These are phyloP conservation scores for Perilla frutescens DNA, from an alignment of 257 asterid species.

Conservation along the genomic window DNA sequence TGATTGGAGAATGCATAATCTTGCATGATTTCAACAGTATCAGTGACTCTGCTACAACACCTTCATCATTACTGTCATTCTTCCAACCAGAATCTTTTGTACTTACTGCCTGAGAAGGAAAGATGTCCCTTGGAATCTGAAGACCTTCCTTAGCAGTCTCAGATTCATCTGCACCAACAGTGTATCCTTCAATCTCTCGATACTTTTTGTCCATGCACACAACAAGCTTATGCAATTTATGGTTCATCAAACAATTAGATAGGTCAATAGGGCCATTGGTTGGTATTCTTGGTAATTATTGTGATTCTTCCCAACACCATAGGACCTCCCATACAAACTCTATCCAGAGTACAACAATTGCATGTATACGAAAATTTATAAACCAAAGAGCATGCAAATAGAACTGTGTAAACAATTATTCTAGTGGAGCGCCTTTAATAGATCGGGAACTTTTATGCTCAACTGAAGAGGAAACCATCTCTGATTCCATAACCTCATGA, in stretches of 20 bases:
- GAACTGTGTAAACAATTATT: slow-evolving; percentile 86
- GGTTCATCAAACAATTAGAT: slow-evolving; percentile 81
- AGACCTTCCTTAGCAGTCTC: slow-evolving; percentile 48
- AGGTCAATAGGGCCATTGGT: slow-evolving; percentile 69
- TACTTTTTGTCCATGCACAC: slow-evolving; percentile 71
- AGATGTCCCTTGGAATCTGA: slow-evolving; percentile 44
- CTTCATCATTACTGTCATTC: slow-evolving; percentile 67
- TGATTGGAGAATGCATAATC: slow-evolving; percentile 75
- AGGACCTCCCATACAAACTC: slow-evolving; percentile 92
- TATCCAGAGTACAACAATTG: slow-evolving; percentile 91
- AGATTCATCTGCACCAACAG: slow-evolving; percentile 43
- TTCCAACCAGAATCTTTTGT: slow-evolving; percentile 45
- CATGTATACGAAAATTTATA: slow-evolving; percentile 88
- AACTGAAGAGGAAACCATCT: slow-evolving; percentile 43
- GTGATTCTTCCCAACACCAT: slow-evolving; percentile 98
- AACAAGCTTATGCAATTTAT: slow-evolving; percentile 91
- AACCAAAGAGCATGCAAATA: slow-evolving; percentile 95
- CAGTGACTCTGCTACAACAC: slow-evolving; percentile 60
- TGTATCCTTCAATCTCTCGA: slow-evolving; percentile 49
- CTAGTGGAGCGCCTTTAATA: slow-evolving; percentile 87
- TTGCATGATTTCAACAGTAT: slow-evolving; percentile 77
- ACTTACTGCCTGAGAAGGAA: slow-evolving; percentile 48
- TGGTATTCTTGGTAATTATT: slow-evolving; percentile 82
- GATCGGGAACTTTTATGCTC: slow-evolving; percentile 73
- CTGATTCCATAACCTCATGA: slow-evolving; percentile 60